Percentiles rank a stretch among this genome's conserved stretches.
Conservation (phyloP, 2,329 filamentous ascomycete species). For the Beauveria australis region DNA sequence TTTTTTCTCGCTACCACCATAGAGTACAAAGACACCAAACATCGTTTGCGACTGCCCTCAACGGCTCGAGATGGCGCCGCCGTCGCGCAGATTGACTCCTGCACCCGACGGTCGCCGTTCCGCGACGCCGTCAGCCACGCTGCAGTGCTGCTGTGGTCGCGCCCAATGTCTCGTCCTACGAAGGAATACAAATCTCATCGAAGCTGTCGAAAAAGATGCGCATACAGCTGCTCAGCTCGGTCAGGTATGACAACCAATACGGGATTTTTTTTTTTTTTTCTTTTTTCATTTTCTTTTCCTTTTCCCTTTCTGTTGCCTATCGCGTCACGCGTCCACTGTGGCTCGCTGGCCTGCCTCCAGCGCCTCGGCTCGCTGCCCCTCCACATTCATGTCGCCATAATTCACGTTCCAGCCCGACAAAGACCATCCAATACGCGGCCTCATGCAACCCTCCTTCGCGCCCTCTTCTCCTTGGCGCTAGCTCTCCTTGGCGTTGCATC, state of each 20-base stretch:
- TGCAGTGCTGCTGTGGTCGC: constrained; percentile 79
- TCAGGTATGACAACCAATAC: constrained; percentile 59
- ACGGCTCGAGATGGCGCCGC: constrained; percentile 5
- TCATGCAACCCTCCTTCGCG: background rate
- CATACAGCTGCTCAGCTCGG: constrained; percentile 79
- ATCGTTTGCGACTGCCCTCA: background rate
- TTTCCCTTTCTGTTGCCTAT: constrained; percentile 6
- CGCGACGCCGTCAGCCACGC: constrained; percentile 20
- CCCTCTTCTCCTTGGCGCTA: background rate
- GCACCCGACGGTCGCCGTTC: constrained; percentile 14
- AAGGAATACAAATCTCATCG: constrained; percentile 70
- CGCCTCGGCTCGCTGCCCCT: background rate
- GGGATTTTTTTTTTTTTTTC: constrained; percentile 12
- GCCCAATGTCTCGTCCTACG: constrained; percentile 70
- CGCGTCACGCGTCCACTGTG: constrained; percentile 1
- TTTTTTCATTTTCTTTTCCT: background rate
- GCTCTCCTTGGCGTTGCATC: background rate
- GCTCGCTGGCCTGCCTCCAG: background rate
- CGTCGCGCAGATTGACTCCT: constrained; percentile 8
- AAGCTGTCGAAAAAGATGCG: constrained; percentile 80
- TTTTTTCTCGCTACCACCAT: background rate
- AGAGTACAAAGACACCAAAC: background rate
- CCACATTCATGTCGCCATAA: constrained; percentile 4
- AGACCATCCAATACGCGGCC: background rate
- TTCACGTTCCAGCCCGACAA: constrained; percentile 4